Percentiles rank a stretch among this genome's conserved stretches.
These are phyloP conservation scores for Cardiospermum halicacabum DNA, from an alignment of 345 rosid species.

Conservation along the genomic window DNA sequence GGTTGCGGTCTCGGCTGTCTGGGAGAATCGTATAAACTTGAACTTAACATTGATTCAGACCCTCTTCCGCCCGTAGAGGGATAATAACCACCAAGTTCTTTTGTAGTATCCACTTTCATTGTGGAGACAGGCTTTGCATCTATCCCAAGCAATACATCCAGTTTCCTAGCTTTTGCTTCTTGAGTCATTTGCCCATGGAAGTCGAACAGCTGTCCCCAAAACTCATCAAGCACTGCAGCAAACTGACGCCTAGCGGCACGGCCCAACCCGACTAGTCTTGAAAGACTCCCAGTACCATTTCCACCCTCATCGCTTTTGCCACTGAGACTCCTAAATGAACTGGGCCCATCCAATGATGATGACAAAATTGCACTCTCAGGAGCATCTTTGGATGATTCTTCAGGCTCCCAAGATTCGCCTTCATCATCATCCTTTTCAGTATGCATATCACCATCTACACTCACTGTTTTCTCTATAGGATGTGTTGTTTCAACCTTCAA, in stretches of 20 bases:
- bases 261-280: constrained; percentile 90
- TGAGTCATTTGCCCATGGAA: constrained; percentile 62
- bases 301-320: constrained; percentile 83
- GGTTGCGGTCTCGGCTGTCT: constrained; percentile 53
- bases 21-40: constrained; percentile 51
- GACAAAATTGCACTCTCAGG: constrained; percentile 43
- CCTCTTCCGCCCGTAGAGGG: constrained; percentile 53
- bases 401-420: constrained; percentile 58
- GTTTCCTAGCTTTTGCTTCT: constrained; percentile 62
- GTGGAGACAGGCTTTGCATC: constrained; percentile 44
- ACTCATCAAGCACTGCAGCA: constrained; percentile 70
- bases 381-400: constrained; percentile 50
- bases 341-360: constrained; percentile 63
- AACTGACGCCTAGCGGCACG: constrained; percentile 92
- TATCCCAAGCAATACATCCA: constrained; percentile 48
- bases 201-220: constrained; percentile 93
- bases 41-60: constrained; percentile 41
- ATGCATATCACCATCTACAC: constrained; percentile 38
- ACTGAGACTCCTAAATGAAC: constrained; percentile 75
- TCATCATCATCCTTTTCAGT: constrained; percentile 59
- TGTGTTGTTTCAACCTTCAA: constrained; percentile 33
- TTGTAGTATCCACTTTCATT: constrained; percentile 43
- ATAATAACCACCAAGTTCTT: constrained; percentile 42
- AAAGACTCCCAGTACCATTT: constrained; percentile 82
- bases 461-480: constrained; percentile 48